phyloP scores from a whole-genome alignment of 495 filamentous ascomycete genomes.

The Neurospora sp. region DNA sequence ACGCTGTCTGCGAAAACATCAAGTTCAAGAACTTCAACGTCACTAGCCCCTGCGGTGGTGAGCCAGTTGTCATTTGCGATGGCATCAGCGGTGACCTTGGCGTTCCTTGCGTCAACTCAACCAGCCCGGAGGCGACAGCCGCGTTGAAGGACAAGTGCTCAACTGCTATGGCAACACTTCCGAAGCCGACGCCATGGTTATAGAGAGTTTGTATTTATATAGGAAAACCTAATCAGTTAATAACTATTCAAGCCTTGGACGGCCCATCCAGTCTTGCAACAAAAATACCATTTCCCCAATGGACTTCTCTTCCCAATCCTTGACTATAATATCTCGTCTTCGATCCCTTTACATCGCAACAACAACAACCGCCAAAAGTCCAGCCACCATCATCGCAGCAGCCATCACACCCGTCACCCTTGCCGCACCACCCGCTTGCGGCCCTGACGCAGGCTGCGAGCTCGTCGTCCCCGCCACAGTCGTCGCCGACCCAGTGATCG shows the following conservation, averaged over 20 bases:
- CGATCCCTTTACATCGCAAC: not conserved
- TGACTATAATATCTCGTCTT: too few relatives aligned
- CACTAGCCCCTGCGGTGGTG: slow-evolving; percentile 35
- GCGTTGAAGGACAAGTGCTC: slow-evolving; percentile 19
- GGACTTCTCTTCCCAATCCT: too few relatives aligned
- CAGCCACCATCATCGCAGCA: slow-evolving; percentile 14
- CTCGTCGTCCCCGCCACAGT: not conserved
- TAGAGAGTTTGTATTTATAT: not conserved
- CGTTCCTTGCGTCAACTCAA: slow-evolving; percentile 30
- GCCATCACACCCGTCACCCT: slow-evolving; percentile 6
- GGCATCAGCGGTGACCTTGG: slow-evolving; percentile 42
- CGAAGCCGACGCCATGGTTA: slow-evolving; percentile 10
- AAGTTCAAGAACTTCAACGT: slow-evolving; percentile 41
- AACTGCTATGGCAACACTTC: slow-evolving; percentile 12
- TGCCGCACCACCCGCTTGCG: not conserved
- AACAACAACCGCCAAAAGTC: slow-evolving; percentile 16
- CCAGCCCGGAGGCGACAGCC: slow-evolving; percentile 15
- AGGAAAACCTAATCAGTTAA: not conserved
- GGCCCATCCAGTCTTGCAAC: too few relatives aligned
- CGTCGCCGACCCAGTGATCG: not conserved
- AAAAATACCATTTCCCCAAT: too few relatives aligned
- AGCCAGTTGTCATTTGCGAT: slow-evolving; percentile 41
- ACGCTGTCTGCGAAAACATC: slow-evolving; percentile 44
- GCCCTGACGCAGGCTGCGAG: not conserved
- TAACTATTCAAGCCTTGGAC: not conserved